Conservation (phyloP, 208 protist species). For the Acanthamoeba culbertsoni region DNA sequence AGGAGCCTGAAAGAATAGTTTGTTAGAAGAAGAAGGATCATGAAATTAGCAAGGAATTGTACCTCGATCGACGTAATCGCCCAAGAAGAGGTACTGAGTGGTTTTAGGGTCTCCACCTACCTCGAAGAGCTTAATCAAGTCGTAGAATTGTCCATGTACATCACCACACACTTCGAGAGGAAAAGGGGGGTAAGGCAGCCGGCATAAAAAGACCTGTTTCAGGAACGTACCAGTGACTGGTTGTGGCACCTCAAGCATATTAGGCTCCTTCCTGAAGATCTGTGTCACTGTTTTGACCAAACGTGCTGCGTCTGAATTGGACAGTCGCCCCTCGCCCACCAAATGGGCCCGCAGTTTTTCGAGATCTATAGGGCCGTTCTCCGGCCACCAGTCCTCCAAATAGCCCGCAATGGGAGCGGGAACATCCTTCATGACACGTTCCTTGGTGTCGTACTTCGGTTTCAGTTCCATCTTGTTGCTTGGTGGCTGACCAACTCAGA, state of each 20-base stretch:
- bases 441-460: constrained; percentile 41
- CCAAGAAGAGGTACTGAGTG: constrained; percentile 94
- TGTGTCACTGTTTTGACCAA: constrained; percentile 61
- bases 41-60: constrained; percentile 62
- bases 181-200: neutral
- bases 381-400: constrained; percentile 52
- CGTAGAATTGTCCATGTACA: constrained; percentile 97
- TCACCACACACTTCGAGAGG: constrained; percentile 85
- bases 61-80: constrained; percentile 91
- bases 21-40: neutral
- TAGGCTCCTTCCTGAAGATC: constrained; percentile 72
- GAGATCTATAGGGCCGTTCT: constrained; percentile 46
- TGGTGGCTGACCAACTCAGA: too few species aligned
- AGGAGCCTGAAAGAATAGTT: neutral
- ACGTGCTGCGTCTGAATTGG: constrained; percentile 59
- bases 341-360: constrained; percentile 65
- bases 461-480: neutral
- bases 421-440: constrained; percentile 63
- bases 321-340: constrained; percentile 64
- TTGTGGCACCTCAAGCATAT: constrained; percentile 64
- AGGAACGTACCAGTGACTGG: constrained; percentile 70
- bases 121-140: constrained; percentile 94
- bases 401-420: constrained; percentile 51
- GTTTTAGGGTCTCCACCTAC: constrained; percentile 88
- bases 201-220: neutral